Conservation (phyloP, 305 asterid species). For the Fraxinus dipetala region DNA sequence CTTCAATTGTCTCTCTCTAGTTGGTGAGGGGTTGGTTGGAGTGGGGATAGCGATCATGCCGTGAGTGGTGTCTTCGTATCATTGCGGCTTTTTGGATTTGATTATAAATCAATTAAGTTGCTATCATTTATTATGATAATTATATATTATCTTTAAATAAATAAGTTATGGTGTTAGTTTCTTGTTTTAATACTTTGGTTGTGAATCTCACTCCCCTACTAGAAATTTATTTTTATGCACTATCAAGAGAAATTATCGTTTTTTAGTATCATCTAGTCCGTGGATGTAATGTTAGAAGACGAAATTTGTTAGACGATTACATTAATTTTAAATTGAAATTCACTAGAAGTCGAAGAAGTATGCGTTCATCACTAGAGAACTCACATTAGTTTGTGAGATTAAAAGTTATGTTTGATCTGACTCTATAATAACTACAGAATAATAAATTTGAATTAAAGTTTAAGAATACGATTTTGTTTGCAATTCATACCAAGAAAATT, state of each 20-base stretch:
- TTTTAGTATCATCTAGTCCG: background rate
- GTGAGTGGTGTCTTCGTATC: background rate
- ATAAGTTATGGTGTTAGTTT: background rate
- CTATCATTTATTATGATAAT: background rate
- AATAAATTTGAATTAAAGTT: too few species aligned
- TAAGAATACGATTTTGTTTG: background rate
- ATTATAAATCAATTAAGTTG: background rate
- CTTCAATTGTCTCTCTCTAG: background rate
- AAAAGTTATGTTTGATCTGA: background rate
- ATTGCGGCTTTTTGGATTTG: background rate
- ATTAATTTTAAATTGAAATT: background rate
- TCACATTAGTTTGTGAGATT: background rate
- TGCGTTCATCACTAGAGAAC: background rate
- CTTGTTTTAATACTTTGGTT: background rate
- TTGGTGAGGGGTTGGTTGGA: background rate
- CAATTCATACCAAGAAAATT: background rate
- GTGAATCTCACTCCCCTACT: background rate
- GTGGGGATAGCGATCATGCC: background rate
- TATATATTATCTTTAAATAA: slow-evolving; percentile 14
- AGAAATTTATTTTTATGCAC: background rate
- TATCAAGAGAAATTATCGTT: background rate
- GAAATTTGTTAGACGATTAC: background rate
- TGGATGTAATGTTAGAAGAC: background rate
- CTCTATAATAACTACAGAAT: background rate
- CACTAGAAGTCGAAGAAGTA: background rate